These are phyloP conservation scores for Colletotrichum spinosum DNA, from an alignment of 2,329 filamentous ascomycete species.

Conservation along the genomic window DNA sequence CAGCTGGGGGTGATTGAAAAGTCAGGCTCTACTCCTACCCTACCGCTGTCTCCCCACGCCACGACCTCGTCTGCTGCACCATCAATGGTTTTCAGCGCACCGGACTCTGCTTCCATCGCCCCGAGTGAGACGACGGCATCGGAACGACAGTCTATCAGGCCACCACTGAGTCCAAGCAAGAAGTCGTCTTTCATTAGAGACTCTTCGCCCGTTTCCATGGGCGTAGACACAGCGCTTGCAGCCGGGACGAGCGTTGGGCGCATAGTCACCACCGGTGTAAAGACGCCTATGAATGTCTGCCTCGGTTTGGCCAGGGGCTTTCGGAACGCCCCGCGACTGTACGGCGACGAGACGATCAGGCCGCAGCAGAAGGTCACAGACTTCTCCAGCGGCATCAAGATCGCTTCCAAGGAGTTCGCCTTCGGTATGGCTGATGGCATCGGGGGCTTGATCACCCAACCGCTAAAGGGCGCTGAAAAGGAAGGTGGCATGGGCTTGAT, in stretches of 20 bases:
- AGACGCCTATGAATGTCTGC: slow-evolving; percentile 87
- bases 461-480: slow-evolving; percentile 68
- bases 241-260: slow-evolving; percentile 76
- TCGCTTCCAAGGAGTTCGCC: slow-evolving; percentile 83
- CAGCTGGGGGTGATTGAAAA: slow-evolving; percentile 28
- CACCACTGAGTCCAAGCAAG: slow-evolving; percentile 28
- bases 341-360: slow-evolving; percentile 85
- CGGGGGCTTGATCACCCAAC: slow-evolving; percentile 83
- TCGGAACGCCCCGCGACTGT: slow-evolving; percentile 86
- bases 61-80: slow-evolving; percentile 21
- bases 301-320: slow-evolving; percentile 87
- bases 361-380: slow-evolving; percentile 84
- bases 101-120: slow-evolving; percentile 41
- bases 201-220: slow-evolving; percentile 40
- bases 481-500: slow-evolving; percentile 70
- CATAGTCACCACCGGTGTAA: slow-evolving; percentile 81
- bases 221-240: slow-evolving; percentile 70
- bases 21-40: slow-evolving; percentile 24
- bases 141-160: slow-evolving; percentile 41
- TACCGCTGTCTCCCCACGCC: slow-evolving; percentile 20
- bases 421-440: slow-evolving; percentile 85
- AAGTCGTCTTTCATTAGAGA: slow-evolving; percentile 38
- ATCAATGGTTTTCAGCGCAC: slow-evolving; percentile 42
- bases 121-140: slow-evolving; percentile 49
- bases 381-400: slow-evolving; percentile 78